Base-by-base conservation (phyloP, 257 asterid species). In the Orobanche coerulescens region DNA sequence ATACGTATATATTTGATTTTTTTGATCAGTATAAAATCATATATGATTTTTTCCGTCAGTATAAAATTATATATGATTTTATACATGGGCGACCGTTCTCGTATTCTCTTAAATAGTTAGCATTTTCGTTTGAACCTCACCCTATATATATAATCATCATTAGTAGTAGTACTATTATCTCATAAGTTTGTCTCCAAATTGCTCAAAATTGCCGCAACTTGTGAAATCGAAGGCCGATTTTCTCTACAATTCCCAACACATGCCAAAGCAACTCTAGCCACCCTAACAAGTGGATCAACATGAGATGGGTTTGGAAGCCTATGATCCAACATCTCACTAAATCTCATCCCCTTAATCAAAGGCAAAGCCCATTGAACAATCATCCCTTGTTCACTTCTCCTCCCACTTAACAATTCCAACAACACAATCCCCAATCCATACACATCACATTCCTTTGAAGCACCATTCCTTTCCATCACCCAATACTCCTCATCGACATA, bases 321-420 rank as follows among this genome's bases (percentile, higher is more conserved):
- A 0, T 70, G 79, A 42, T 90, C 97, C 78, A 87, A 79, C n/a
- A 87, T 14, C n/a, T 90, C 96, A 53, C 67, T 51, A 16, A 72
- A 71, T 22, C 61, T 78, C 88, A 66, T 67, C 42, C 40, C 81
- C 67, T 75, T 87, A 26, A 90, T 83, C 86, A 90, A 85, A 16
- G 96, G 95, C 75, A 79, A 34, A 1, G 83, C 85, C 97, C 97
- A 87, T 19, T 68, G 58, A 1, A 82, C 87, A 40, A 90, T 72
- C 71, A 58, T 23, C 10, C 85, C 82, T 18, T 62, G 22, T 19
- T 82, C 82, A 61, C 78, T 71, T 61, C 67, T 85, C 70, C 82
- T 77, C 18, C 96, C 96, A 65, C 87, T 90, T 70, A 90, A 75
- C 78, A 90, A 60, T 69, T 90, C 97, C 80, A 90, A 61, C 79